These are phyloP conservation scores for Boletus smithii DNA, from an alignment of 1,284 basidiomycete genomes.

Conservation along the genomic window DNA sequence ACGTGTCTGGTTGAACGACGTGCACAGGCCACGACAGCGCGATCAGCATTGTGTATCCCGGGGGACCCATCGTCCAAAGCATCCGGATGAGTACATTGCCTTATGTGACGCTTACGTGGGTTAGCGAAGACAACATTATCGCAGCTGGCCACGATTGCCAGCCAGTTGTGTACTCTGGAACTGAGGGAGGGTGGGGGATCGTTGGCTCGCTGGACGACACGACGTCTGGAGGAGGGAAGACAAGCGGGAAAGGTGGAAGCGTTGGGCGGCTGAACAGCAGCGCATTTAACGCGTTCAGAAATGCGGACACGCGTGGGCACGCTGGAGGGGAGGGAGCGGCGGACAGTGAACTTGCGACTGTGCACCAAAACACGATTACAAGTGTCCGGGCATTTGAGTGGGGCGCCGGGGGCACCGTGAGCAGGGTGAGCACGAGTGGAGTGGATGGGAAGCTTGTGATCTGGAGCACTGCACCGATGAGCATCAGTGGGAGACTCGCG, in stretches of 20 bases:
- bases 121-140: constrained; percentile 75
- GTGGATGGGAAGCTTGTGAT: constrained; percentile 93
- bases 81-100: constrained; percentile 80
- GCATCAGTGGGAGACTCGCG: constrained; percentile 45
- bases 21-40: constrained; percentile 84
- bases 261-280: constrained; percentile 89
- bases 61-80: constrained; percentile 63
- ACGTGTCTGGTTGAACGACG: constrained; percentile 1
- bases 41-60: constrained; percentile 85
- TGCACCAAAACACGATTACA: constrained; percentile 99
- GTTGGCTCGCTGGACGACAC: constrained; percentile 83
- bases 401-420: constrained; percentile 56
- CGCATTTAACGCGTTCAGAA: constrained; percentile 93
- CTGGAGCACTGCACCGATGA: constrained; percentile 74
- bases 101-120: constrained; percentile 81
- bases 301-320: constrained; percentile 87
- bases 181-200: constrained; percentile 68
- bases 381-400: constrained; percentile 76
- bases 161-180: constrained; percentile 82
- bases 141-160: constrained; percentile 98
- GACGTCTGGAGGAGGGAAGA: constrained; percentile 45
- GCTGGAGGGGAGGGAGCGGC: constrained; percentile 39
- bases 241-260: constrained; percentile 42
- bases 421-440: constrained; percentile 86
- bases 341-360: constrained; percentile 78